These are phyloP conservation scores for Ascochyta clinopodiicola DNA, from an alignment of 2,329 filamentous ascomycete genomes.

Conservation along the genomic window DNA sequence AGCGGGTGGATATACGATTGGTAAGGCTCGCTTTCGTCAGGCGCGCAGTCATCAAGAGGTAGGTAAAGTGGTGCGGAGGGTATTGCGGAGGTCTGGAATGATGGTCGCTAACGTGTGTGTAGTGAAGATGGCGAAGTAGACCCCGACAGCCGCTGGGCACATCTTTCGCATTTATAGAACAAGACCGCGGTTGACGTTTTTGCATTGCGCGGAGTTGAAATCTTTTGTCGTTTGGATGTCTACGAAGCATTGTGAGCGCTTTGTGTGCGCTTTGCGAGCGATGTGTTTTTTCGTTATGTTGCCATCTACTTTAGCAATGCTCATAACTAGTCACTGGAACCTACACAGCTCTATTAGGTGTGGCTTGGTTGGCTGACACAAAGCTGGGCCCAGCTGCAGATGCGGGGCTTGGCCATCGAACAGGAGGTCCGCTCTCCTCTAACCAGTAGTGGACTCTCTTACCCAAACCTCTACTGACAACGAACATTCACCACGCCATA, in stretches of 20 bases:
- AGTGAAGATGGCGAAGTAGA: conserved; percentile 40
- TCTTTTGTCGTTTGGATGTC: background rate
- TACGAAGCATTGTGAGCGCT: background rate
- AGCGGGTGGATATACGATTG: conserved; percentile 89
- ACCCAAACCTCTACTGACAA: no score
- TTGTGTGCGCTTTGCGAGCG: background rate
- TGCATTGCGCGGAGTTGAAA: background rate
- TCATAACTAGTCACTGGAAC: background rate
- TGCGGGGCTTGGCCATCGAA: background rate
- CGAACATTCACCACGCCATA: no score
- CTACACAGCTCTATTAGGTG: background rate
- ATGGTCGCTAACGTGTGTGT: conserved; percentile 24
- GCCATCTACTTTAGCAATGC: background rate
- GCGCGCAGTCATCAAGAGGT: conserved; percentile 14
- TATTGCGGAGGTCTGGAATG: background rate
- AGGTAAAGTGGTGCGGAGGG: conserved; percentile 16
- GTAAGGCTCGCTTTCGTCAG: conserved; percentile 55
- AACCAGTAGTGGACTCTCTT: no score
- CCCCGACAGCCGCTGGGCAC: conserved; percentile 37
- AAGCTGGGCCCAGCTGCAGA: background rate
- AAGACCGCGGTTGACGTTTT: background rate
- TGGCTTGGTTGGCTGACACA: background rate
- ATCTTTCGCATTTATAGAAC: conserved; percentile 26
- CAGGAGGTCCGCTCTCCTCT: background rate
- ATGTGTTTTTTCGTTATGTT: background rate